These are phyloP conservation scores for Colletotrichum scovillei DNA, from an alignment of 2,329 filamentous ascomycete species.

Conservation along the genomic window DNA sequence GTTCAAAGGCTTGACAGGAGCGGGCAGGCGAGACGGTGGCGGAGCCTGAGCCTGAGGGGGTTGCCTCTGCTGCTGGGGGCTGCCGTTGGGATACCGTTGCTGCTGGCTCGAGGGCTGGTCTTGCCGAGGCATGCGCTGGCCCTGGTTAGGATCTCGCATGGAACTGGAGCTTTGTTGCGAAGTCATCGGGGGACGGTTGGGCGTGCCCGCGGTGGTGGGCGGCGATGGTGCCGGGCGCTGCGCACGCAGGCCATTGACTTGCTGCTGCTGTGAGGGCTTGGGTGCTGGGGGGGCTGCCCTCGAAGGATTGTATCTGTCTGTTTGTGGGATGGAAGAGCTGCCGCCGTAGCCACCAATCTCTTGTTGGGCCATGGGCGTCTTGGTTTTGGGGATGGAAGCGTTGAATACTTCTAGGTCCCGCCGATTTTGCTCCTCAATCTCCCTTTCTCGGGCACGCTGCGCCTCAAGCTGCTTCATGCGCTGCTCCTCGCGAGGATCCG, in stretches of 20 bases:
- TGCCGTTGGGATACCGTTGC: conserved; percentile 65
- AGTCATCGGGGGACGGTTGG: conserved; percentile 57
- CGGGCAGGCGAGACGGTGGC: conserved; percentile 63
- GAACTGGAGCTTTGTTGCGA: conserved; percentile 63
- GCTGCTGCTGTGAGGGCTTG: conserved; percentile 65
- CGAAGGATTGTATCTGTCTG: conserved; percentile 84
- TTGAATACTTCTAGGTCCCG: conserved; percentile 91
- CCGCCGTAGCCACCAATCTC: conserved; percentile 81
- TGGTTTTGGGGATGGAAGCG: conserved; percentile 85
- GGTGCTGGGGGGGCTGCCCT: conserved; percentile 87
- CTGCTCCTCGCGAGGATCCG: conserved; percentile 65
- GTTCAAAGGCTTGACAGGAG: conserved; percentile 82
- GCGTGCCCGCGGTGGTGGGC: conserved; percentile 54
- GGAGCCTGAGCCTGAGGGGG: conserved; percentile 42
- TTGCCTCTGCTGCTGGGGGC: conserved; percentile 61
- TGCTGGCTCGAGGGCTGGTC: conserved; percentile 57
- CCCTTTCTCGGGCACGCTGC: conserved; percentile 64
- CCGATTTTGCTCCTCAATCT: conserved; percentile 74
- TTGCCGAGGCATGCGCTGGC: conserved; percentile 57
- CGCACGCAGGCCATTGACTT: conserved; percentile 69
- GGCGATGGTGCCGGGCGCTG: conserved; percentile 87
- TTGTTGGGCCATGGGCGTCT: conserved; percentile 85
- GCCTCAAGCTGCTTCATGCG: conserved; percentile 72
- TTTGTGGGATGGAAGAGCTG: conserved; percentile 56
- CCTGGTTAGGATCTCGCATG: conserved; percentile 55